phyloP scores from a whole-genome alignment of 352 stramenopile genomes.

The Pythium periplocum region DNA sequence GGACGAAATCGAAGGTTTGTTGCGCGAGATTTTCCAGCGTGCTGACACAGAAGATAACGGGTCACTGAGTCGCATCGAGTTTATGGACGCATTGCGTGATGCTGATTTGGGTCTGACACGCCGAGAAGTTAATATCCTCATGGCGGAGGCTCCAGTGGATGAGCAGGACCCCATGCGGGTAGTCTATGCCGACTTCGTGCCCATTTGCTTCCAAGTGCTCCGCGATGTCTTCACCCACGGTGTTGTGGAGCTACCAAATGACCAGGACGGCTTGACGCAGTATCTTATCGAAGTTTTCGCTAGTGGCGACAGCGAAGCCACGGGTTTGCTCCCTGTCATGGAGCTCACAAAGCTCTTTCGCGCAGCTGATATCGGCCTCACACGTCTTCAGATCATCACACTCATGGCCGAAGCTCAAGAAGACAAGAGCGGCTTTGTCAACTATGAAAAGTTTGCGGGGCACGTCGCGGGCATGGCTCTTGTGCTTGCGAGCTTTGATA shows the following conservation, averaged over 20 bases:
- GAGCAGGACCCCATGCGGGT: conserved; percentile 23
- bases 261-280: conserved; percentile 61
- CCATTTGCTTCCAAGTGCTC: conserved; percentile 54
- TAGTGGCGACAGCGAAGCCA: conserved; percentile 56
- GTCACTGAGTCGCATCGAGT: conserved; percentile 38
- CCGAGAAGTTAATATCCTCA: conserved; percentile 71
- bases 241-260: conserved; percentile 55
- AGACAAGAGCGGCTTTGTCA: conserved; percentile 69
- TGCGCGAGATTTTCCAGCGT: conserved; percentile 74
- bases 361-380: conserved; percentile 64
- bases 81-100: conserved; percentile 64
- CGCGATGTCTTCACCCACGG: conserved; percentile 45
- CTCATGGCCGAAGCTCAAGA: conserved; percentile 67
- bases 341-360: conserved; percentile 58
- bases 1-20: conserved; percentile 73
- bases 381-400: conserved; percentile 65
- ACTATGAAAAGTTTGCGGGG: conserved; percentile 66
- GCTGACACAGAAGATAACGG: conserved; percentile 50
- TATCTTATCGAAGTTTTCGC: conserved; percentile 73
- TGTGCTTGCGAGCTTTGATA: conserved; percentile 60
- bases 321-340: conserved; percentile 49
- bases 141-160: conserved; percentile 48
- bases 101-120: conserved; percentile 61
- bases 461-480: conserved; percentile 69
- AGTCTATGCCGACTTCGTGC: conserved; percentile 51